Evolutionary conservation across 345 rosid genomes (phyloP).

Genomic region (Heritiera fomes): DNA sequence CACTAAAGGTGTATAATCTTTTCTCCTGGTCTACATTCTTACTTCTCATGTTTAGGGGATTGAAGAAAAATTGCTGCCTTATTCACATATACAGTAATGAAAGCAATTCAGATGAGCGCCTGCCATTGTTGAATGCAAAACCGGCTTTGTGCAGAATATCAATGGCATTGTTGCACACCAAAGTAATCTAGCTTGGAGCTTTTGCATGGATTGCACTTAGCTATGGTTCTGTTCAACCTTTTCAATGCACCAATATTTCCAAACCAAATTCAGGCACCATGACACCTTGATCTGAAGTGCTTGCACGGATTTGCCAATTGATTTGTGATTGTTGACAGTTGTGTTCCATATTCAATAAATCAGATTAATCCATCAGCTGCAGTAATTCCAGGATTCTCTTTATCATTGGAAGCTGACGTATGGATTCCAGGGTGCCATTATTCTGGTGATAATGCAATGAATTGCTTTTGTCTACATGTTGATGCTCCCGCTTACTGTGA

Average conservation of each 20-base stretch:
- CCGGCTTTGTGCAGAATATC: neutral
- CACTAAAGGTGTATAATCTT: neutral
- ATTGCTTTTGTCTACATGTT: conserved; percentile 20
- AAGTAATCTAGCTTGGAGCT: neutral
- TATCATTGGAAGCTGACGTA: conserved; percentile 2
- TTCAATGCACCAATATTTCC: neutral
- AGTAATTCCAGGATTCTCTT: conserved; percentile 5
- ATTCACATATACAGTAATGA: neutral
- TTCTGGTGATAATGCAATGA: conserved; percentile 11
- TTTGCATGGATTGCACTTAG: neutral
- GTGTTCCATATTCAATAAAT: conserved; percentile 10
- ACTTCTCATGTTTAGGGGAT: neutral
- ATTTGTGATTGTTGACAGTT: conserved; percentile 16
- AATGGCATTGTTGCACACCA: neutral
- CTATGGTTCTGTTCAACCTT: neutral
- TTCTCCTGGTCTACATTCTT: neutral
- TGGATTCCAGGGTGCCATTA: conserved; percentile 16
- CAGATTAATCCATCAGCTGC: neutral
- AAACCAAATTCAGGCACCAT: conserved; percentile 1
- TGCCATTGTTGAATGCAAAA: neutral
- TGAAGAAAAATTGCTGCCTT: neutral
- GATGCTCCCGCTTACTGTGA: conserved; percentile 23
- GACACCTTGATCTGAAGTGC: neutral
- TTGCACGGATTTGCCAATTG: too few species aligned
- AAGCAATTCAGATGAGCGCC: conserved; percentile 9